phyloP scores from a whole-genome alignment of 2,329 filamentous ascomycete species.

The Cladosporium oxysporum region DNA sequence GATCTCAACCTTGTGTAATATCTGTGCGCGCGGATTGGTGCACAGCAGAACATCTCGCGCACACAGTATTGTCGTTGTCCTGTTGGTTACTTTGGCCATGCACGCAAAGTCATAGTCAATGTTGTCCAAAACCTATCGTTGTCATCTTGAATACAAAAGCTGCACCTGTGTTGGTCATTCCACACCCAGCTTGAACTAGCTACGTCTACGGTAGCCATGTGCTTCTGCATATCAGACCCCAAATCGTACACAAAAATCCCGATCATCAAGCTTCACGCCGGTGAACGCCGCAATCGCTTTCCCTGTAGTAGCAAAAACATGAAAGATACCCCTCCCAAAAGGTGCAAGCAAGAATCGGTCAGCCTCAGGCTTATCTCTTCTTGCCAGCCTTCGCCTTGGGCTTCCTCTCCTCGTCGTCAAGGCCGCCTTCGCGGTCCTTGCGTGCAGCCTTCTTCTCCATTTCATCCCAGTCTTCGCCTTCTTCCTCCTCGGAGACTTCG shows the following conservation, averaged over 20 bases:
- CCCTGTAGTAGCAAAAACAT: slow-evolving; percentile 5
- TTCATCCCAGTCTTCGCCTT: slow-evolving; percentile 92
- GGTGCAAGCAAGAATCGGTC: not conserved
- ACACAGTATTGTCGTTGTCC: not conserved
- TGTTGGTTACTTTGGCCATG: not conserved
- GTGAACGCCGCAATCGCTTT: not conserved
- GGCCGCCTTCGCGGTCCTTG: slow-evolving; percentile 59
- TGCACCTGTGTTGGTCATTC: not conserved
- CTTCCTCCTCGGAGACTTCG: slow-evolving; percentile 59
- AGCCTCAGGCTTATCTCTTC: slow-evolving; percentile 7
- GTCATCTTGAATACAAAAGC: not conserved
- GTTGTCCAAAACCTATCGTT: not conserved
- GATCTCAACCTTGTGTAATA: not conserved
- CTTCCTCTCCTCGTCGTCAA: slow-evolving; percentile 58
- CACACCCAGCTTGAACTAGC: slow-evolving; percentile 1
- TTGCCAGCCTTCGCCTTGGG: slow-evolving; percentile 59
- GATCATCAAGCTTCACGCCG: not conserved
- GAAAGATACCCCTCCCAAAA: not conserved
- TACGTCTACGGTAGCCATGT: not conserved
- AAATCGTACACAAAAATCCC: slow-evolving; percentile 1
- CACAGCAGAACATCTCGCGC: not conserved
- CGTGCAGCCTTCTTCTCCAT: slow-evolving; percentile 79
- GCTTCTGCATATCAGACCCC: not conserved
- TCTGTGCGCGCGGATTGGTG: not conserved
- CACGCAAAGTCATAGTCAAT: not conserved